Evolutionary conservation across 805 yeast species (phyloP).

Genomic region (Wickerhamiella bombiphila): DNA sequence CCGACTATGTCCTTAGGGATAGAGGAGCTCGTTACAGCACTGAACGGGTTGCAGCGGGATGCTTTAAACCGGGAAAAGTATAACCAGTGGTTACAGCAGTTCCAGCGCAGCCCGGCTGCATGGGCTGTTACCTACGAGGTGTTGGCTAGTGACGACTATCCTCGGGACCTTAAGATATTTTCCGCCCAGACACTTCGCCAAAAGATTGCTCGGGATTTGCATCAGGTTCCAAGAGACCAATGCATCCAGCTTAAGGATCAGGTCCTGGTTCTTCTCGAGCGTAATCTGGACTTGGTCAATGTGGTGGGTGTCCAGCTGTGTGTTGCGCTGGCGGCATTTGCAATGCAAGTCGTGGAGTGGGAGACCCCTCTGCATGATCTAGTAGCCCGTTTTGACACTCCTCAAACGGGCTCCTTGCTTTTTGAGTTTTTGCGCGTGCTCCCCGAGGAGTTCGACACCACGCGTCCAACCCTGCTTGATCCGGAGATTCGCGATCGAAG

Average conservation of each 20-base stretch:
- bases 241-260: conserved; percentile 51
- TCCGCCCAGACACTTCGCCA: conserved; percentile 84
- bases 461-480: conserved; percentile 41
- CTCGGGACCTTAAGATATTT: conserved; percentile 56
- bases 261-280: conserved; percentile 40
- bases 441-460: conserved; percentile 87
- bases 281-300: conserved; percentile 30
- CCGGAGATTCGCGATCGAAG: conserved; percentile 25
- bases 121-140: conserved; percentile 59
- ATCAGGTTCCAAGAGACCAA: conserved; percentile 54
- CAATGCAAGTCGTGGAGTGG: conserved; percentile 71
- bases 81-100: conserved; percentile 48
- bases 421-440: conserved; percentile 70
- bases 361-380: conserved; percentile 53
- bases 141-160: conserved; percentile 25
- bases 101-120: conserved; percentile 57
- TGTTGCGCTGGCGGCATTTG: conserved; percentile 65
- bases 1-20: no score
- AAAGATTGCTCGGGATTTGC: conserved; percentile 69
- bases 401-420: conserved; percentile 30
- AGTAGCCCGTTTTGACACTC: conserved; percentile 30
- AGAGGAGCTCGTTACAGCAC: conserved; percentile 23
- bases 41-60: conserved; percentile 17
- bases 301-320: conserved; percentile 72
- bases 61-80: conserved; percentile 26